A percentile compares a stretch with the other conserved stretches of the same genome.
Evolutionary conservation across 2,329 filamentous ascomycete genomes (phyloP).

Genomic region (Colletotrichum liaoningense): DNA sequence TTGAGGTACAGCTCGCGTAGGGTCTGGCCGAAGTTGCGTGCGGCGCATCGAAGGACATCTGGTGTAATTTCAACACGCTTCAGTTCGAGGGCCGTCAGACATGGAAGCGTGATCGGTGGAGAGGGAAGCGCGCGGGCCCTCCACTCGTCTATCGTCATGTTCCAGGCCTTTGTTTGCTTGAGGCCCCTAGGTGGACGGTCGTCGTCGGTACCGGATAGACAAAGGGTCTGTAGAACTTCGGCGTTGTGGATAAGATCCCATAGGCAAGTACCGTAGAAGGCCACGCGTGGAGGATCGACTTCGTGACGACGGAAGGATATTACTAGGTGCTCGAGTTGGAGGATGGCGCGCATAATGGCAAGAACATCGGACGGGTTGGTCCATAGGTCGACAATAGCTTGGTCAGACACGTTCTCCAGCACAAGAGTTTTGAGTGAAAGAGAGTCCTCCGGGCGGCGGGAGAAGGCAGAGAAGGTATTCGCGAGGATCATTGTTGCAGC

Average conservation of each 20-base stretch:
- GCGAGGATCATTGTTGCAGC: slow-evolving; percentile 64
- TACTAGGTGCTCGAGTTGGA: slow-evolving; percentile 56
- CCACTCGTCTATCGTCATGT: slow-evolving; percentile 53
- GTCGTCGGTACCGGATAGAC: slow-evolving; percentile 58
- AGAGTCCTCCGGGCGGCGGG: slow-evolving; percentile 57
- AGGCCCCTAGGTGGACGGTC: slow-evolving; percentile 50
- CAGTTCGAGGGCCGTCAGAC: slow-evolving; percentile 57
- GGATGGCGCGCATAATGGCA: slow-evolving; percentile 58
- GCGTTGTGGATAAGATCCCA: slow-evolving; percentile 63
- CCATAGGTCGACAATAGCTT: slow-evolving; percentile 60
- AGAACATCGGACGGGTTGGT: slow-evolving; percentile 62
- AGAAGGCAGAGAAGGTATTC: slow-evolving; percentile 62
- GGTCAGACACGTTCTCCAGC: slow-evolving; percentile 62
- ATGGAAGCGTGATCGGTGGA: slow-evolving; percentile 48
- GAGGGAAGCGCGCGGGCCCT: slow-evolving; percentile 50
- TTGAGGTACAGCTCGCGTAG: slow-evolving; percentile 59
- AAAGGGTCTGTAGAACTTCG: slow-evolving; percentile 56
- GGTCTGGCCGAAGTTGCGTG: slow-evolving; percentile 49
- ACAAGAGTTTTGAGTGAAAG: slow-evolving; percentile 57
- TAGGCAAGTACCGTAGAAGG: slow-evolving; percentile 55
- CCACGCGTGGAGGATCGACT: slow-evolving; percentile 43
- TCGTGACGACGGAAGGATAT: slow-evolving; percentile 60
- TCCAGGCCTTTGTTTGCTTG: slow-evolving; percentile 51
- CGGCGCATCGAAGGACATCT: slow-evolving; percentile 47
- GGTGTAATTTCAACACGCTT: slow-evolving; percentile 53